These are phyloP conservation scores for Botrytis fragariae DNA, from an alignment of 2,329 filamentous ascomycete genomes.

Conservation along the genomic window DNA sequence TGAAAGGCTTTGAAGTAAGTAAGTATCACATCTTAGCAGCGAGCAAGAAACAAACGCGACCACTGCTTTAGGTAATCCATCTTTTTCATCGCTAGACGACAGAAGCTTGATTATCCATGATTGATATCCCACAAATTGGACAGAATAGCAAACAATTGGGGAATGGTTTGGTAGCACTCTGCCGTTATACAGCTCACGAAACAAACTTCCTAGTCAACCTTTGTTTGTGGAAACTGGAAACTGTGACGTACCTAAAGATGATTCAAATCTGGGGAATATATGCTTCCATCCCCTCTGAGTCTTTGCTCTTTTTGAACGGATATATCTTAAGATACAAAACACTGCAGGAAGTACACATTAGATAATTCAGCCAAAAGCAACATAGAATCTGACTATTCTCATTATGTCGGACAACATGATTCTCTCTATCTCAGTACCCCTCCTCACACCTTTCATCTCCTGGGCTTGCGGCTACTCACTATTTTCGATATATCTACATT, in stretches of 20 bases:
- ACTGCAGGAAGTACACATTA: background rate
- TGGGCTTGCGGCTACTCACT: background rate
- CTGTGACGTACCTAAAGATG: background rate
- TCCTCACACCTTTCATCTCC: background rate
- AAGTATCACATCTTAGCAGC: background rate
- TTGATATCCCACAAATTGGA: background rate
- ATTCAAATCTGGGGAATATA: background rate
- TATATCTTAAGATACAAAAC: background rate
- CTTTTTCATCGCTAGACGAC: background rate
- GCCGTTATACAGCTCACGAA: background rate
- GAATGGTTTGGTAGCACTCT: background rate
- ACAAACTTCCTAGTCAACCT: background rate
- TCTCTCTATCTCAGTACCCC: background rate
- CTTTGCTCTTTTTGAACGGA: background rate
- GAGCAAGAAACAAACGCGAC: background rate
- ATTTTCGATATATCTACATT: background rate
- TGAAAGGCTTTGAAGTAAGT: background rate
- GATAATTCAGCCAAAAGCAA: too few relatives aligned
- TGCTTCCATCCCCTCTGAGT: background rate
- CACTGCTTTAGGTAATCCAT: background rate
- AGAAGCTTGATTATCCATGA: background rate
- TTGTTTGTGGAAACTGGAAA: background rate
- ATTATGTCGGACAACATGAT: background rate
- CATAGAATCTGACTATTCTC: background rate
- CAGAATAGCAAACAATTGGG: background rate